Base-by-base conservation (phyloP, 805 yeast species). In the Hermanozyma aechmeae region DNA sequence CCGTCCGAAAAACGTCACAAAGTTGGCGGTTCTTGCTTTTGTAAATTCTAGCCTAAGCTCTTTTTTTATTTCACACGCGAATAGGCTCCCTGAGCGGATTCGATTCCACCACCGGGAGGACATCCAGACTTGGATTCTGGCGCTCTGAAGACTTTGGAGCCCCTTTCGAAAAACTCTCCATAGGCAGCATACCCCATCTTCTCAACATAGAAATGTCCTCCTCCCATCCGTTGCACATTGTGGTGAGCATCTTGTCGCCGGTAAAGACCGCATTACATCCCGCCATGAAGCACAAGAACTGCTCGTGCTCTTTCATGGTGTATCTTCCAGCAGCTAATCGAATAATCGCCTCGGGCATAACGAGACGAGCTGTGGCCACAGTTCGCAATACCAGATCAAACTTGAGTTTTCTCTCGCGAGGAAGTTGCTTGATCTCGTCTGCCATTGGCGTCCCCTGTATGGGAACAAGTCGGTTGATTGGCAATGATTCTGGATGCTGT, bases 141-240 rank as follows among this genome's bases (percentile, higher is more conserved):
- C n/a, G n/a, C n/a, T n/a, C n/a, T n/a, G n/a, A n/a, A n/a, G n/a
- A n/a, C n/a, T n/a, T n/a, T n/a, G n/a, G n/a, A n/a, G n/a, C n/a
- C n/a, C n/a, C n/a, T n/a, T n/a, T n/a, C n/a, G n/a, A n/a, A n/a
- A 66, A 68, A 35, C 70, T 59, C 43, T 65, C 55, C 76, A 72
- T 69, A 26, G 77, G 77, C 39, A 51, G 53, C 42, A 76, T 40
- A 0, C 92, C 92, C 87, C 87, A 81, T 42, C 67, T 73, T 5
- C 53, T 48, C 17, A 81, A 56, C 84, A 81, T 72, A 6, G 53
- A 66, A 33, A 67, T 78, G 47, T 81, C 92, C 43, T 79, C 87
- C 26, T 80, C 84, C 87, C 89, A 81, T 5, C 85, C 86, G 40
- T 73, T 77, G 48, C 89, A 80, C 74, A 76, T 73, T 4, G 92